phyloP scores from a whole-genome alignment of 768 basidiomycete genomes.

The Tricholoma furcatifolium region DNA sequence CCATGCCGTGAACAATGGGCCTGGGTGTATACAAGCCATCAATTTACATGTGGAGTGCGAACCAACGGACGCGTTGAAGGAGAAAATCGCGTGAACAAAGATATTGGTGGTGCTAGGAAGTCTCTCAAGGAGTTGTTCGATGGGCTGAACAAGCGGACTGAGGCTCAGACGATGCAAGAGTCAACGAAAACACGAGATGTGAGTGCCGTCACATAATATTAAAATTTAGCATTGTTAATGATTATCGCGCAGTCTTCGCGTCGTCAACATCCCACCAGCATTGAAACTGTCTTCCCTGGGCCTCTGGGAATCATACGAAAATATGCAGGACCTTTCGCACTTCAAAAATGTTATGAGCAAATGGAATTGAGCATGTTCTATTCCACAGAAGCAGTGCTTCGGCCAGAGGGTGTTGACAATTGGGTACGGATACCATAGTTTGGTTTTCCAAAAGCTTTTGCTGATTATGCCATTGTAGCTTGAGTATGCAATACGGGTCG shows the following conservation, averaged over 20 bases:
- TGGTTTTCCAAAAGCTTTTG: neutral
- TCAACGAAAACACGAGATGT: conserved; percentile 17
- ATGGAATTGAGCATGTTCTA: conserved; percentile 32
- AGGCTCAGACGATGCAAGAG: conserved; percentile 17
- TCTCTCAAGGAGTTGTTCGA: conserved; percentile 20
- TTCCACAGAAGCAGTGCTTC: conserved; percentile 18
- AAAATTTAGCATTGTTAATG: no score
- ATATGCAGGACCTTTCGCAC: conserved; percentile 28
- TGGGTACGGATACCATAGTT: conserved; percentile 23
- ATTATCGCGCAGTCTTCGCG: conserved; percentile 20
- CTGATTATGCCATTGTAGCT: neutral
- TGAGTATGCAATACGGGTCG: conserved; percentile 7
- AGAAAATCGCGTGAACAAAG: conserved; percentile 25
- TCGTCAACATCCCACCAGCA: conserved; percentile 20
- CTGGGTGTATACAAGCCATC: conserved; percentile 26
- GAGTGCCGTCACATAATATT: neutral
- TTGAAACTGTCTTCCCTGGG: conserved; percentile 27
- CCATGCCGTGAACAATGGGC: conserved; percentile 31
- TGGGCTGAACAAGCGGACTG: conserved; percentile 19
- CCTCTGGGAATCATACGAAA: conserved; percentile 22
- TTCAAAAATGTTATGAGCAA: conserved; percentile 26
- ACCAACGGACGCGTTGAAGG: conserved; percentile 31
- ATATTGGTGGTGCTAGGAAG: conserved; percentile 20
- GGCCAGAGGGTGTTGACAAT: conserved; percentile 20
- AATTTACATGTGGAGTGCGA: conserved; percentile 31